These are phyloP conservation scores for Musa balbisiana DNA, from an alignment of 202 grass and related monocot genomes.

Conservation along the genomic window DNA sequence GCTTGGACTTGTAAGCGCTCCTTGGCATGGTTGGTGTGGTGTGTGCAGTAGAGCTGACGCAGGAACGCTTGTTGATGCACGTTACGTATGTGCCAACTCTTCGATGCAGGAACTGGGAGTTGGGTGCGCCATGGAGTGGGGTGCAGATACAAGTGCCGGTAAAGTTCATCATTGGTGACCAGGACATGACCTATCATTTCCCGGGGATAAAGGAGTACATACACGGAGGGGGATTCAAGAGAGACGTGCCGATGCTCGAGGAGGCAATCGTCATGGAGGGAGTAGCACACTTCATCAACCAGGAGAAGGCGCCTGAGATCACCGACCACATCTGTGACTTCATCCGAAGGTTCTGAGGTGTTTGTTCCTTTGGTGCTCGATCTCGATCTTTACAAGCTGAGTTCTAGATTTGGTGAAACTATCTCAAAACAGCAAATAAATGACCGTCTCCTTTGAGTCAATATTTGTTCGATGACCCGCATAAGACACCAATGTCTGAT, in stretches of 20 bases:
- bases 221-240: slow-evolving; percentile 62
- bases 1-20: slow-evolving; percentile 46
- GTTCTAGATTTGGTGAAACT: too few relatives aligned
- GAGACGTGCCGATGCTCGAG: slow-evolving; percentile 54
- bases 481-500: too few relatives aligned
- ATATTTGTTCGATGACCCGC: too few relatives aligned
- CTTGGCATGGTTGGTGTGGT: neutral
- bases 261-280: slow-evolving; percentile 56
- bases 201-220: slow-evolving; percentile 62
- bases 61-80: too few relatives aligned
- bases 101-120: slow-evolving; percentile 66
- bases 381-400: too few relatives aligned
- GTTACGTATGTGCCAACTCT: too few relatives aligned
- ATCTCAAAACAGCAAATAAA: neutral
- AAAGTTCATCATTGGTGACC: slow-evolving; percentile 65
- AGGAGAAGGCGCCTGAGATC: slow-evolving; percentile 62
- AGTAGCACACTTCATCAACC: slow-evolving; percentile 62
- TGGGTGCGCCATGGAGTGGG: slow-evolving; percentile 63
- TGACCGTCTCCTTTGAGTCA: neutral
- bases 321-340: slow-evolving; percentile 62
- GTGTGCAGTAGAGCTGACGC: too few relatives aligned
- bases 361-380: neutral
- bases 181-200: slow-evolving; percentile 50
- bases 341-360: slow-evolving; percentile 44
- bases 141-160: slow-evolving; percentile 54